A percentile compares a stretch with the other conserved stretches of the same genome.
These are phyloP conservation scores for Crassisporium funariophilum DNA, from an alignment of 768 basidiomycete genomes.

Conservation along the genomic window DNA sequence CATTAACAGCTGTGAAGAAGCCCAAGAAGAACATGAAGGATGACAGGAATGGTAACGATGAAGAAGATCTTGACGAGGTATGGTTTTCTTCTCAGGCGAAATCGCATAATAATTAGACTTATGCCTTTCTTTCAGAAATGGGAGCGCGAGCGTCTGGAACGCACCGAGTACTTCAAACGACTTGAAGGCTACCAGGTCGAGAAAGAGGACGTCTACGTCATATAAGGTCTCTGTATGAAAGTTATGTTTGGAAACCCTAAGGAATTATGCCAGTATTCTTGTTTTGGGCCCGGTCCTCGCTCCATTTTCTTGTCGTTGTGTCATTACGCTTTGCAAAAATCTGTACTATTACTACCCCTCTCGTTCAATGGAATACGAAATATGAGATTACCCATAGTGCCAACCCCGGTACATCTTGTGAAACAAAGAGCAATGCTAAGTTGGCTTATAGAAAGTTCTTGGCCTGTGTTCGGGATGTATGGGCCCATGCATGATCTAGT, in stretches of 20 bases:
- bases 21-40: constrained; percentile 16
- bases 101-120: neutral
- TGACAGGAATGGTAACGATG: constrained; percentile 7
- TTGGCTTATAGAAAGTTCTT: too few relatives aligned
- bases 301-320: too few relatives aligned
- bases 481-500: too few relatives aligned
- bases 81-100: constrained; percentile 4
- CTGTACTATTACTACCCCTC: too few relatives aligned
- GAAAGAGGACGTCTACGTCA: constrained; percentile 60
- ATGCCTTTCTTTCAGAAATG: constrained; percentile 37
- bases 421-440: too few relatives aligned
- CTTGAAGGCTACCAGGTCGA: constrained; percentile 54
- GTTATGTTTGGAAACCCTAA: neutral
- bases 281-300: too few relatives aligned
- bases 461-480: too few relatives aligned
- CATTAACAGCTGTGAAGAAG: constrained; percentile 14
- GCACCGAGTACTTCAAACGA: constrained; percentile 55
- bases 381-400: too few relatives aligned
- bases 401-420: too few relatives aligned
- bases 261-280: too few relatives aligned
- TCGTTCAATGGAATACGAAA: too few relatives aligned
- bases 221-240: constrained; percentile 33
- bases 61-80: constrained; percentile 22
- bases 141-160: constrained; percentile 49
- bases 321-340: too few relatives aligned